phyloP scores from a whole-genome alignment of 305 asterid species.

The Petunia hybrid region DNA sequence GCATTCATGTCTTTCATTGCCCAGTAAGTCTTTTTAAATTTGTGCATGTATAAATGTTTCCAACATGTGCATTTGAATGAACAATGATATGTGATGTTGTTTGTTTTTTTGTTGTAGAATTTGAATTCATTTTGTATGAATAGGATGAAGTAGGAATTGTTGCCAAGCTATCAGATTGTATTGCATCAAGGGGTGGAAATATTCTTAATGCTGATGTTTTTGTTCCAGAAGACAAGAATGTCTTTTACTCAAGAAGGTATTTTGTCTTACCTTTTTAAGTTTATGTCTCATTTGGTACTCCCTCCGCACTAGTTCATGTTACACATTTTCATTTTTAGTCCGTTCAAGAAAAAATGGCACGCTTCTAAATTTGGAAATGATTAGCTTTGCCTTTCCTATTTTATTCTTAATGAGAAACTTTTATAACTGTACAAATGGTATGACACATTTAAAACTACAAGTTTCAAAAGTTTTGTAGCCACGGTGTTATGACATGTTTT shows the following conservation, averaged over 20 bases:
- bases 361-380: too few species aligned
- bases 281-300: not conserved
- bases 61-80: not conserved
- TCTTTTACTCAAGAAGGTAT: slow-evolving; percentile 91
- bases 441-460: too few species aligned
- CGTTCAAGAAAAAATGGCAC: too few species aligned
- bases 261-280: not conserved
- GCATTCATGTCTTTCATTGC: slow-evolving; percentile 90
- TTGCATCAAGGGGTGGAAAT: slow-evolving; percentile 88
- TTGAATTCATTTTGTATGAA: slow-evolving; percentile 26
- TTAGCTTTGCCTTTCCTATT: too few species aligned
- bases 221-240: slow-evolving; percentile 81
- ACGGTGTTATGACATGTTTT: too few species aligned
- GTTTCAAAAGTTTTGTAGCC: too few species aligned
- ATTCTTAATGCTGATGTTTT: slow-evolving; percentile 87
- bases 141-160: slow-evolving; percentile 95
- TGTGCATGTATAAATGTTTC: not conserved
- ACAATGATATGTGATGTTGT: not conserved
- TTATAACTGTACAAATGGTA: too few species aligned
- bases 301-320: too few species aligned
- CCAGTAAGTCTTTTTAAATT: slow-evolving; percentile 53
- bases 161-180: slow-evolving; percentile 89
- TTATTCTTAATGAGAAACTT: too few species aligned
- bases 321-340: too few species aligned
- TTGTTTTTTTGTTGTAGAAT: too few species aligned